These are phyloP conservation scores for Naegleria fowleri DNA, from an alignment of 208 protist genomes.

Conservation along the genomic window DNA sequence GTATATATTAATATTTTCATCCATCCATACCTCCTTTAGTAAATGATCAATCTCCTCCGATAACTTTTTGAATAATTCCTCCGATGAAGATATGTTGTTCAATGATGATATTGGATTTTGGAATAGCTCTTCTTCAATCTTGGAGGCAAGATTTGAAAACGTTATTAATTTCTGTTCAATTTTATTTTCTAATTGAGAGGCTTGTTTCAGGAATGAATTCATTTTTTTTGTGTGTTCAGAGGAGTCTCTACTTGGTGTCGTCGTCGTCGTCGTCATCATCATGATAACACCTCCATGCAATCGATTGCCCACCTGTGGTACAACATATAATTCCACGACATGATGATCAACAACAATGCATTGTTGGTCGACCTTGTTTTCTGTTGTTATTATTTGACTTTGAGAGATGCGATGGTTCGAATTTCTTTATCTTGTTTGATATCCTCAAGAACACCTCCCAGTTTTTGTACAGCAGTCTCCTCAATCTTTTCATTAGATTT, in stretches of 20 bases:
- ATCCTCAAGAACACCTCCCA: neutral
- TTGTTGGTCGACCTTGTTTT: too few relatives aligned
- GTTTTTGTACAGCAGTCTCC: neutral
- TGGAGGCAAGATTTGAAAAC: neutral
- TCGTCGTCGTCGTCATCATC: too few relatives aligned
- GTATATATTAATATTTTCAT: neutral
- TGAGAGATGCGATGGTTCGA: too few relatives aligned
- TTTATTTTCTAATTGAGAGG: neutral
- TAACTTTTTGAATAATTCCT: neutral
- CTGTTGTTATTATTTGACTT: too few relatives aligned
- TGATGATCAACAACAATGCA: too few relatives aligned
- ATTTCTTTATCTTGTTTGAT: too few relatives aligned
- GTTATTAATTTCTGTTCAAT: neutral
- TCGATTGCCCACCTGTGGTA: too few relatives aligned
- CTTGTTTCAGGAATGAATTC: neutral
- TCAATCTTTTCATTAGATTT: neutral
- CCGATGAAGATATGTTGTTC: neutral
- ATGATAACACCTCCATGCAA: too few relatives aligned
- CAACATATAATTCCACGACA: too few relatives aligned
- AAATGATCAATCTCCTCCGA: conserved; percentile 11
- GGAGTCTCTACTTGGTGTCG: too few relatives aligned
- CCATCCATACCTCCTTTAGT: neutral
- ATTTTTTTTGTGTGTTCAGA: neutral
- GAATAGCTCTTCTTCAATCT: neutral
- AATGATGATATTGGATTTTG: neutral